Conservation (phyloP, 805 yeast species). For the Saturnispora diversa region DNA sequence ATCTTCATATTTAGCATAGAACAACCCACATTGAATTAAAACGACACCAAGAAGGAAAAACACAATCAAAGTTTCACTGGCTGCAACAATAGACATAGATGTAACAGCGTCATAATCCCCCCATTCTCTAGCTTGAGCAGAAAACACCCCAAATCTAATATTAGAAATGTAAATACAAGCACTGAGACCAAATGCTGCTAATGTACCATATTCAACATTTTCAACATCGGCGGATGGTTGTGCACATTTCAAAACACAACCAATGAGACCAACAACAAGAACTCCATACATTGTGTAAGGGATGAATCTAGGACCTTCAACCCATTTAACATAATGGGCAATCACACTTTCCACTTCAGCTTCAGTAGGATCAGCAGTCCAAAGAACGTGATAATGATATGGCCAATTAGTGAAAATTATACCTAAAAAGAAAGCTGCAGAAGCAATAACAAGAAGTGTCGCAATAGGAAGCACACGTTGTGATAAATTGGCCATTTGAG, state of each 20-base stretch:
- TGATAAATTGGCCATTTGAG: conserved; percentile 1
- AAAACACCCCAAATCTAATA: conserved; percentile 67
- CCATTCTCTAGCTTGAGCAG: conserved; percentile 71
- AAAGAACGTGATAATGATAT: conserved; percentile 70
- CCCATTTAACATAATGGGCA: conserved; percentile 69
- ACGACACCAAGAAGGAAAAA: conserved; percentile 70
- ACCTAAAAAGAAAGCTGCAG: conserved; percentile 76
- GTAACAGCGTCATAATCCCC: conserved; percentile 85
- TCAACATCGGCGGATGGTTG: conserved; percentile 81
- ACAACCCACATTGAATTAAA: conserved; percentile 78
- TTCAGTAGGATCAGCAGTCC: conserved; percentile 45
- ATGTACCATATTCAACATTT: conserved; percentile 83
- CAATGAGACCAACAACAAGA: conserved; percentile 57
- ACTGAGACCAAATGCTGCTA: conserved; percentile 64
- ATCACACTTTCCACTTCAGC: conserved; percentile 44
- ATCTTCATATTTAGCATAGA: conserved; percentile 52
- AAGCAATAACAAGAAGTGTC: conserved; percentile 21
- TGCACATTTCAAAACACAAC: conserved; percentile 69
- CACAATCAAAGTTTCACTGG: conserved; percentile 71
- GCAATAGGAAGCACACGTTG: conserved; percentile 14
- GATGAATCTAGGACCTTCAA: conserved; percentile 49
- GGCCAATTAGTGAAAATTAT: conserved; percentile 70
- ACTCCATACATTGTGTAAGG: conserved; percentile 58
- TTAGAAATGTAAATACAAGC: conserved; percentile 80
- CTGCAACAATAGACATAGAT: conserved; percentile 88